Evolutionary conservation across 345 rosid species (phyloP), one percentile per base, ranked within the genome.

Genomic region (Eucalyptus erythrocorys): DNA sequence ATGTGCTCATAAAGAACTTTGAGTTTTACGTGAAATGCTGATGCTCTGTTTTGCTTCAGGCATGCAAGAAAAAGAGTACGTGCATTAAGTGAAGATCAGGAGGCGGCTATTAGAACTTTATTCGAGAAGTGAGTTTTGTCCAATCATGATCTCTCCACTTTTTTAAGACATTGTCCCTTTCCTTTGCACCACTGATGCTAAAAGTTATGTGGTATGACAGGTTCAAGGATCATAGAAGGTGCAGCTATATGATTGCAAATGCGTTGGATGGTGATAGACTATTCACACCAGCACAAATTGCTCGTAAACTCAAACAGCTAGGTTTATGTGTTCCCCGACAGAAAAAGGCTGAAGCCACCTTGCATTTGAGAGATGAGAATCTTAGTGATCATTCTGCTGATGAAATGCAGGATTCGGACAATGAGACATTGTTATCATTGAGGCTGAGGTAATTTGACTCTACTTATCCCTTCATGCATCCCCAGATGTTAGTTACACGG

Each of bases 301-400:
- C 98, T 53, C 95, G 96, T 87, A 94, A 94, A 89, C 93, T 97
- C 80, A 96, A 95, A 93, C 98, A 97, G 93, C 97, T 98, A 49
- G 98, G 98, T 81, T 90, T 97, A 81, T 90, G 34, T 88, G 91
- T 90, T 89, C 94, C 94, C 85, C 90, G 48, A 85, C 88, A 88
- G 86, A 94, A 93, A 91, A 93, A 61, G 87, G 88, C 93, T 61
- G 40, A 94, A 90, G 93, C 89, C 37, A 86, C 88, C 89, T 88
- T 90, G 92, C 91, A 88, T 89, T 87, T 93, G 90, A 92, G 94
- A 90, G 96, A 96, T 57, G 95, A 94, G 88, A 92, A 92, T 86
- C 91, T 68, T 45, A 88, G 87, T 86, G 93, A 91, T 42, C 88
- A 90, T 81, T 88, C 94, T 76, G 88, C 55, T 66, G 91, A 91